Evolutionary conservation across 306 rosid genomes (phyloP), one percentile per base, ranked within the genome.

Genomic region (Prunus davidiana): DNA sequence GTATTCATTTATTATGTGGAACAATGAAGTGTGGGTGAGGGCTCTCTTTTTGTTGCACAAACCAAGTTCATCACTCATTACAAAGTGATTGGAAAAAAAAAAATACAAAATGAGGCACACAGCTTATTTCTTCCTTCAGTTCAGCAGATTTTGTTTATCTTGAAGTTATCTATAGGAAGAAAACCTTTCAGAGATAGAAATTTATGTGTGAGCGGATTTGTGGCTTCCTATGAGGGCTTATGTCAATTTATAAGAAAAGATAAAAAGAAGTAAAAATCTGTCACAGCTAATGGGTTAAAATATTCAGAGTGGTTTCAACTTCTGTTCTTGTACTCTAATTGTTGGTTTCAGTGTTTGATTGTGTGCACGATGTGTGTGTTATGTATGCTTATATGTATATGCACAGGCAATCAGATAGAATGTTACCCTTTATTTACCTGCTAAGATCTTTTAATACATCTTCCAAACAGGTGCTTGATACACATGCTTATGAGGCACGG

Each of bases 391-490:
- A 64, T 63, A 1, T 80, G 55, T 43, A 16, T 62, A 38, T 7
- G 43, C 43, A 38, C 30, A 73, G 67, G 66, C 55, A 58, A 66
- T 51, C 41, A 78, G 74, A 45, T 67, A 54, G 43, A 38, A 38
- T 64, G 12, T 79, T 63, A 47, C 16, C 71, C 16, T 63, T 15
- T 73, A 38, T 52, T 51, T 76, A 61, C 67, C 67, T 71, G 24
- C 62, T 69, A 12, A 76, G 67, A 19, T 78, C 72, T 77, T 81
- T 61, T 68, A 28, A 71, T 84, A 65, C 72, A 71, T 74, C 58
- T 51, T 78, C 74, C 57, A 75, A 76, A 63, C 91, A 96, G 99
- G 99, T 96, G 77, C 99, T 96, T 82, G 97, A 96, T 75, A 82
- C 86, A 81, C 88, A 82, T 63, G 78, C 99, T 66, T 91, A 96